A percentile compares a stretch with the other conserved stretches of the same genome.
Evolutionary conservation across 768 basidiomycete species (phyloP).

Genomic region (Hygrocybe punicea): DNA sequence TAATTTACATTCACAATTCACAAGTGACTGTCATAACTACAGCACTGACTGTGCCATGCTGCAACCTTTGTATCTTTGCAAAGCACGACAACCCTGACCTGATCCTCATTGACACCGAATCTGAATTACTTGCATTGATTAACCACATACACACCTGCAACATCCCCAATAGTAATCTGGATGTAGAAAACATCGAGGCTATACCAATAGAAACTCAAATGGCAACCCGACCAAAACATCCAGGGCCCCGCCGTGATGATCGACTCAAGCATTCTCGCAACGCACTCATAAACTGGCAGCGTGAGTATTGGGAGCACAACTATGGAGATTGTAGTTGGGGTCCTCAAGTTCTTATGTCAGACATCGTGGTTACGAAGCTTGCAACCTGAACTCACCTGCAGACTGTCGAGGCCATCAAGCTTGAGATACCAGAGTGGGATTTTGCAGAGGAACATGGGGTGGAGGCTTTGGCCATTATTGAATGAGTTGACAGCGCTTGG

Average conservation of each 20-base stretch:
- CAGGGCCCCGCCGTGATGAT: not conserved
- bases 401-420: conserved; percentile 15
- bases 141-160: not conserved
- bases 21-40: not conserved
- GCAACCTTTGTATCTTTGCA: not conserved
- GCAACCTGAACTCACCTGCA: not conserved
- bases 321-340: not conserved
- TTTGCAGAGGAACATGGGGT: conserved; percentile 18
- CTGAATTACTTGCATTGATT: not conserved
- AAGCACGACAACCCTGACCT: not conserved
- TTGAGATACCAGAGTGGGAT: conserved; percentile 6
- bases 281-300: not conserved
- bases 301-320: not conserved
- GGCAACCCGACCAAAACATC: not conserved
- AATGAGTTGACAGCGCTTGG: conserved; percentile 15
- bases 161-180: no score
- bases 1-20: not conserved
- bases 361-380: not conserved
- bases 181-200: not conserved
- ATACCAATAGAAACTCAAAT: not conserved
- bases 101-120: not conserved
- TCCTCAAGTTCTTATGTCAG: not conserved
- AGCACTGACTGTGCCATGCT: not conserved
- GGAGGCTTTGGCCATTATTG: conserved; percentile 19
- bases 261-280: not conserved